These are phyloP conservation scores for Blastobotrys proliferans DNA, from an alignment of 1,139 yeast species.

Conservation along the genomic window DNA sequence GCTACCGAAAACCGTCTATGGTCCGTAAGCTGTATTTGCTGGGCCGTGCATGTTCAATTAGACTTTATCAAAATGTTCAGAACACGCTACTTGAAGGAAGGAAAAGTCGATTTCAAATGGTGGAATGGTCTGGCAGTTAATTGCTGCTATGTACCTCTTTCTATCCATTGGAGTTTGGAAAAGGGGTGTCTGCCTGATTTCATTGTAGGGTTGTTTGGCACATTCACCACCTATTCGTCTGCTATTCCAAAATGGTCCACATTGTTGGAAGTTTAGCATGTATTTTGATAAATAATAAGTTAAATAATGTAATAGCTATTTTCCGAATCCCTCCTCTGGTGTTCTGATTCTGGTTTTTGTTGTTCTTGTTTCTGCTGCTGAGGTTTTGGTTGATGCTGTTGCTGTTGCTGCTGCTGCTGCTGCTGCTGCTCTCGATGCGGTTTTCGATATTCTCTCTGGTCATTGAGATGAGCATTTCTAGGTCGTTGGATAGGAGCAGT, in stretches of 20 bases:
- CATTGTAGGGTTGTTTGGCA: conserved; percentile 39
- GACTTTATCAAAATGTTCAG: conserved; percentile 29
- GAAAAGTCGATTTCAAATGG: conserved; percentile 24
- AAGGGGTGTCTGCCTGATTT: conserved; percentile 34
- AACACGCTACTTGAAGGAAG: conserved; percentile 9
- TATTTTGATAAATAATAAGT: conserved; percentile 2
- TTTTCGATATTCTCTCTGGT: not conserved
- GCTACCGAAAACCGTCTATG: conserved; percentile 33
- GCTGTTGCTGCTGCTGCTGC: conserved; percentile 4
- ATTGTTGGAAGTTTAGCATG: conserved; percentile 2
- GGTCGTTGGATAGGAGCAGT: no score
- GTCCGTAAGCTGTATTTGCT: conserved; percentile 37
- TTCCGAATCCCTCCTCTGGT: not conserved
- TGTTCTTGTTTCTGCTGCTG: not conserved
- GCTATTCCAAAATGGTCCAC: conserved; percentile 26
- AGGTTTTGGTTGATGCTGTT: conserved; percentile 2
- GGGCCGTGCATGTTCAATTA: conserved; percentile 41
- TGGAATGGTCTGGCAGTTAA: conserved; percentile 32
- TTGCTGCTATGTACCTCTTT: conserved; percentile 40
- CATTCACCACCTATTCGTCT: conserved; percentile 33
- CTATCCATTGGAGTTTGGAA: conserved; percentile 43
- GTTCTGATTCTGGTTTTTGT: not conserved
- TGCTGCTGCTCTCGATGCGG: not conserved
- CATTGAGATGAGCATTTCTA: not conserved
- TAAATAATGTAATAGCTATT: conserved; percentile 8